A percentile compares a stretch with the other conserved stretches of the same genome.
phyloP scores from a whole-genome alignment of 345 rosid genomes.

The Citrus cavaleriei region DNA sequence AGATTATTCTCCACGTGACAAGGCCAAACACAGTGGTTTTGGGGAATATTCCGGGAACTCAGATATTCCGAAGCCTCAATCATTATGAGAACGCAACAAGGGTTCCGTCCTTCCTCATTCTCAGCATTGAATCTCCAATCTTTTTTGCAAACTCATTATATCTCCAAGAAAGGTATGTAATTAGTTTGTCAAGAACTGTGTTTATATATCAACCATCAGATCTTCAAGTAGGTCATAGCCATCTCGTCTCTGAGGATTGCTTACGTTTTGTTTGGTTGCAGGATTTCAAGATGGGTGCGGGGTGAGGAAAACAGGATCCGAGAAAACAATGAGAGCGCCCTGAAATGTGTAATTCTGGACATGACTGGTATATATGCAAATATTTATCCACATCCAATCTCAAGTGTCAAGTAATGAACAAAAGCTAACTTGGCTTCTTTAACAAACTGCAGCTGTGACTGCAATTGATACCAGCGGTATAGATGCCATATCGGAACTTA shows the following conservation, averaged over 20 bases:
- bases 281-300: slow-evolving; percentile 21
- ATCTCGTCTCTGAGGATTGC: neutral
- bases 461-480: slow-evolving; percentile 18
- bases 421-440: neutral
- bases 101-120: slow-evolving; percentile 20
- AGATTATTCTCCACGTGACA: slow-evolving; percentile 16
- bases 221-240: neutral
- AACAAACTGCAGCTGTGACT: slow-evolving; percentile 13
- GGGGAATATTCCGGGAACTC: slow-evolving; percentile 28
- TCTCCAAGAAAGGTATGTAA: slow-evolving; percentile 23
- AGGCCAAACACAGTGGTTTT: slow-evolving; percentile 19
- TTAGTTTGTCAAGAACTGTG: neutral
- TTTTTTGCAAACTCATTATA: slow-evolving; percentile 22
- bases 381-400: neutral
- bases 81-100: slow-evolving; percentile 6
- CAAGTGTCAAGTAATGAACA: too few relatives aligned
- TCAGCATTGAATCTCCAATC: slow-evolving; percentile 21
- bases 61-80: slow-evolving; percentile 2
- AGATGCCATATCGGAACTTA: slow-evolving; percentile 11
- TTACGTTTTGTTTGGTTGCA: neutral
- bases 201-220: neutral
- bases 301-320: slow-evolving; percentile 16
- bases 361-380: slow-evolving; percentile 4
- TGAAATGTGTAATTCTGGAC: slow-evolving; percentile 16
- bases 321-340: neutral